Evolutionary conservation across 371 early-diverging fungal species (phyloP).

Genomic region (Mortierella sp.): DNA sequence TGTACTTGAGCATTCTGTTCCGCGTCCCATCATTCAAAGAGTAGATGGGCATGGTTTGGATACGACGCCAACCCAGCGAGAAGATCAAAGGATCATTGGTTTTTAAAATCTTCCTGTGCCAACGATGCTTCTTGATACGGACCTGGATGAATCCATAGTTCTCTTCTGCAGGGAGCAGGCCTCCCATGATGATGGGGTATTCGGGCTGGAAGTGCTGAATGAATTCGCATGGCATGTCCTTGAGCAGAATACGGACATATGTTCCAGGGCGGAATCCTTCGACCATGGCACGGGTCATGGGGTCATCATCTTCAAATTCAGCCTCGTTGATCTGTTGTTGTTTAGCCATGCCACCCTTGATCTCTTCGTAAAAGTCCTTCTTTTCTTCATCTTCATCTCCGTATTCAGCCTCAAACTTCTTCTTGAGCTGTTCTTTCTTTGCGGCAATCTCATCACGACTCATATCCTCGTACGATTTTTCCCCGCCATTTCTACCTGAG

Average conservation of each 20-base stretch:
- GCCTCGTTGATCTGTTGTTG: slow-evolving; percentile 84
- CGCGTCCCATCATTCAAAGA: slow-evolving; percentile 94
- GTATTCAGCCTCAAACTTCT: slow-evolving; percentile 93
- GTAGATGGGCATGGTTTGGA: slow-evolving; percentile 97
- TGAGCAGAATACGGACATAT: slow-evolving; percentile 92
- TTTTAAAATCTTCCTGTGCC: slow-evolving; percentile 97
- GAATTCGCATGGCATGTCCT: slow-evolving; percentile 94
- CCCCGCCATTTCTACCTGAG: slow-evolving; percentile 23
- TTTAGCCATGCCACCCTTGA: slow-evolving; percentile 87
- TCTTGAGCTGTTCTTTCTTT: slow-evolving; percentile 91
- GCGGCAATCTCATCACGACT: slow-evolving; percentile 76
- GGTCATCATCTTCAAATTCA: slow-evolving; percentile 90
- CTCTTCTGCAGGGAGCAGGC: slow-evolving; percentile 88
- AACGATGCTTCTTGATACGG: slow-evolving; percentile 98
- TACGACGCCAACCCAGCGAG: slow-evolving; percentile 99
- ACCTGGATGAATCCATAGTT: slow-evolving; percentile 94
- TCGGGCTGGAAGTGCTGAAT: slow-evolving; percentile 89
- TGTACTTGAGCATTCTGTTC: slow-evolving; percentile 98
- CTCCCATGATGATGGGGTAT: slow-evolving; percentile 93
- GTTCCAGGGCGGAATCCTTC: slow-evolving; percentile 93
- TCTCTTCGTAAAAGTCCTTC: slow-evolving; percentile 88
- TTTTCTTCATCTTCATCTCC: slow-evolving; percentile 83
- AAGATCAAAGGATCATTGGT: slow-evolving; percentile 98
- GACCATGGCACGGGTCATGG: slow-evolving; percentile 79
- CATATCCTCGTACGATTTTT: slow-evolving; percentile 51